These are phyloP conservation scores for Herpetomonas samuelpessoai DNA, from an alignment of 208 protist genomes.

Conservation along the genomic window DNA sequence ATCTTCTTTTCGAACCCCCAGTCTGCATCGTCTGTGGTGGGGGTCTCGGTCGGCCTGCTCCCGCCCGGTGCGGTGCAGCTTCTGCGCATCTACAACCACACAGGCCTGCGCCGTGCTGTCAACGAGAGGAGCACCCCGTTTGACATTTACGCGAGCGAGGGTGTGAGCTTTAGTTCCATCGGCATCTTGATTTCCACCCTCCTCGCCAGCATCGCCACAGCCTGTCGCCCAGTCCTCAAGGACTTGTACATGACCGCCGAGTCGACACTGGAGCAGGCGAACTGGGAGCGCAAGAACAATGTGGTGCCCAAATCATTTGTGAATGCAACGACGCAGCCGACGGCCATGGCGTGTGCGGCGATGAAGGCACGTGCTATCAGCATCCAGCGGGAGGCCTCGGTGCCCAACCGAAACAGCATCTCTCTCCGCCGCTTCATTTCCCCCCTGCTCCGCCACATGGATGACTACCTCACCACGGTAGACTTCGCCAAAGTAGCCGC, in stretches of 20 bases:
- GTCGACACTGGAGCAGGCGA: conserved; percentile 35
- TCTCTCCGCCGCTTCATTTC: conserved; percentile 20
- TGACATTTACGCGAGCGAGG: conserved; percentile 13
- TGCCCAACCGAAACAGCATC: conserved; percentile 22
- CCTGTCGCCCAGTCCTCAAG: conserved; percentile 22
- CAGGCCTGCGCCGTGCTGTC: conserved; percentile 1
- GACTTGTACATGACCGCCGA: conserved; percentile 59
- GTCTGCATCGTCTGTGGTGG: conserved; percentile 15
- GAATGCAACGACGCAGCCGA: conserved; percentile 25
- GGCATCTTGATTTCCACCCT: conserved; percentile 36
- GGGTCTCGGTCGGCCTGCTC: conserved; percentile 34
- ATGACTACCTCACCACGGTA: conserved; percentile 26
- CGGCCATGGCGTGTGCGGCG: conserved; percentile 19
- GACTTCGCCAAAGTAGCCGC: conserved; percentile 2
- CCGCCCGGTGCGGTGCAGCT: conserved; percentile 60
- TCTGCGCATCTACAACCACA: conserved; percentile 29
- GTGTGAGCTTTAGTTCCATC: conserved; percentile 39
- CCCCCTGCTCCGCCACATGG: conserved; percentile 36
- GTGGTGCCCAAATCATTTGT: conserved; percentile 22
- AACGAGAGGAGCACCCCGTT: conserved; percentile 10
- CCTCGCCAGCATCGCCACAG: conserved; percentile 34
- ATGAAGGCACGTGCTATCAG: conserved; percentile 34
- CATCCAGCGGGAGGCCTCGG: conserved; percentile 33
- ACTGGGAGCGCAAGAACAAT: conserved; percentile 27
- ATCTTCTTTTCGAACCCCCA: conserved; percentile 33